A percentile compares a stretch with the other conserved stretches of the same genome.
Conservation (phyloP, 805 yeast genomes). For the Tetrapisispora fleetii region DNA sequence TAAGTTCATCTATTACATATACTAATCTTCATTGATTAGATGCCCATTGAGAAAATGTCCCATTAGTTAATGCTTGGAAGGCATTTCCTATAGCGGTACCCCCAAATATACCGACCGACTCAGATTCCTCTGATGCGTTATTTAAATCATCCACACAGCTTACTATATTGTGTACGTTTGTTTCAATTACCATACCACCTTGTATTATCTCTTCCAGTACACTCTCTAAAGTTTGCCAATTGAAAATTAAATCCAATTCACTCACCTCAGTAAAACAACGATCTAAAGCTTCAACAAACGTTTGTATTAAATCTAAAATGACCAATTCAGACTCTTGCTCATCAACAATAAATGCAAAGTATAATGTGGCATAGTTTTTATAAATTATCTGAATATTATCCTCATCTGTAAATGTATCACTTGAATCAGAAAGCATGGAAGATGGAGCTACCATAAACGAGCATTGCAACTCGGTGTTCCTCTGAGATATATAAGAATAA, state of each 20-base stretch:
- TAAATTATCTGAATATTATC: conserved; percentile 83
- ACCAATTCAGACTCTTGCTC: conserved; percentile 94
- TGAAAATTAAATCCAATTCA: conserved; percentile 93
- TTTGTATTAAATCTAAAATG: conserved; percentile 86
- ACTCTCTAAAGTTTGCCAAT: conserved; percentile 93
- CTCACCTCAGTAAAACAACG: conserved; percentile 90
- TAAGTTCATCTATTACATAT: neutral
- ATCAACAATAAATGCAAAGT: conserved; percentile 91
- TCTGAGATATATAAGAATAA: conserved; percentile 57
- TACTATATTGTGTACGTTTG: conserved; percentile 73
- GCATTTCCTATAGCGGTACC: conserved; percentile 22
- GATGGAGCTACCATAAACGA: conserved; percentile 89
- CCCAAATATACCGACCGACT: conserved; percentile 15
- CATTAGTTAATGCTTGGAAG: conserved; percentile 26
- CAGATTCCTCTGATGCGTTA: conserved; percentile 19
- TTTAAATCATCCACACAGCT: conserved; percentile 57
- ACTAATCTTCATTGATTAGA: conserved; percentile 18
- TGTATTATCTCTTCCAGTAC: conserved; percentile 88
- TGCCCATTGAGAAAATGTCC: conserved; percentile 30
- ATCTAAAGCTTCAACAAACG: conserved; percentile 90
- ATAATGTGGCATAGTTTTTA: conserved; percentile 90
- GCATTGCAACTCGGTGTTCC: conserved; percentile 64
- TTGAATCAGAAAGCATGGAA: conserved; percentile 33
- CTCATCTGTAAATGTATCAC: conserved; percentile 32
- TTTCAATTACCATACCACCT: conserved; percentile 97